Base-by-base conservation (phyloP, 441 rosid species). In the Populus hybrid region DNA sequence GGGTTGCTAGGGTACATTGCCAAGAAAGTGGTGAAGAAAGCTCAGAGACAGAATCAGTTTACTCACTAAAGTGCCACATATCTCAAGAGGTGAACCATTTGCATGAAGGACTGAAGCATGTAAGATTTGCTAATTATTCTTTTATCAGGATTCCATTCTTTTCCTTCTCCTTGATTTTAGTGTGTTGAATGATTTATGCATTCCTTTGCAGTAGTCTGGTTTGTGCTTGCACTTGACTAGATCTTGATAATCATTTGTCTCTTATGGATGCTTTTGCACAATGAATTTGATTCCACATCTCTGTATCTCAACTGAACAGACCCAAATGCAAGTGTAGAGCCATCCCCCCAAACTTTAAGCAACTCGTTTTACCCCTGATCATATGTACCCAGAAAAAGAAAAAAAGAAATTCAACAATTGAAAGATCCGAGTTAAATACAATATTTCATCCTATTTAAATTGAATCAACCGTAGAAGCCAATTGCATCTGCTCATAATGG, bases 71-170 rank as follows among this genome's bases (percentile, higher is more conserved):
- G 84, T 92, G 97, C 86, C 98, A 96, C 81, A 96, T 96, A 83
- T 94, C 98, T 42, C 94, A 94, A 0, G 98, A 94, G 70, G 96
- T 96, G 86, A 96, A 96, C 86, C 98, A 96, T 84, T 82, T 94
- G 90, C 98, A 92, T 80, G 99, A 92, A 89, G 98, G 98, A 83
- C 64, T 96, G 81, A 96, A 89, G 83, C 98, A 93, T 90, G 98
- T 89, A 79, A 91, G 99, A 84, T 64, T 23, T 67, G 33, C 59
- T 31, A 40, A 69, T n/a, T 70, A 35, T 64, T 26, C 20, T 63
- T 59, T 64, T 76, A 23, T 53, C 66, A 33, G 68, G 56, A 61
- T 36, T 61, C 9, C 21, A 9, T 68, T 11, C 35, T 38, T 12
- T 42, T 29, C 73, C 14, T 76, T 36, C 26, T 73, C 12, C 59